These are phyloP conservation scores for Xylaria sp. DNA, from an alignment of 2,329 filamentous ascomycete genomes.

Conservation along the genomic window DNA sequence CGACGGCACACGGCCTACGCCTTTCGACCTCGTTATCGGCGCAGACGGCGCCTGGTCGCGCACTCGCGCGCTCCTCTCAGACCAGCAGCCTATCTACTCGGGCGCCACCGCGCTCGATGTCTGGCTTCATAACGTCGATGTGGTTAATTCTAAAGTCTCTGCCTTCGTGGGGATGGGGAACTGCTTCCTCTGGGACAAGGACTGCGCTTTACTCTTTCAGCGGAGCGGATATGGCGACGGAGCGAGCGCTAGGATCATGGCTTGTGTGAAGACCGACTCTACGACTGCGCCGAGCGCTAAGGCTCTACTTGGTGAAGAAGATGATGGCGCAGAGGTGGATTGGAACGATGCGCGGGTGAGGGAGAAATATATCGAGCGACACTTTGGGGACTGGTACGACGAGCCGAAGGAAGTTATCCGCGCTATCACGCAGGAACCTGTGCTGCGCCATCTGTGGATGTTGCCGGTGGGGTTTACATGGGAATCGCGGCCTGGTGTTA, in stretches of 20 bases:
- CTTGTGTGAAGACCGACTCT: conserved; percentile 25
- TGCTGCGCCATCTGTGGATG: conserved; percentile 33
- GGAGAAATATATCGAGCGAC: conserved; percentile 23
- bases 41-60: conserved; percentile 48
- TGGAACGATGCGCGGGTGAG: conserved; percentile 27
- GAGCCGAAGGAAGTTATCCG: conserved; percentile 19
- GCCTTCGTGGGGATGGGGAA: conserved; percentile 43
- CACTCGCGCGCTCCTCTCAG: conserved; percentile 39
- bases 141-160: conserved; percentile 42
- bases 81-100: conserved; percentile 46
- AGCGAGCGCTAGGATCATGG: conserved; percentile 28
- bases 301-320: conserved; percentile 20
- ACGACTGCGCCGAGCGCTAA: conserved; percentile 7
- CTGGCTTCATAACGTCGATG: conserved; percentile 40
- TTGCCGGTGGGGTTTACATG: conserved; percentile 35
- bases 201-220: conserved; percentile 32
- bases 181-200: conserved; percentile 44
- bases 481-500: conserved; percentile 46
- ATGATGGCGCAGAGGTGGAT: conserved; percentile 24
- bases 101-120: conserved; percentile 48
- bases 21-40: conserved; percentile 45
- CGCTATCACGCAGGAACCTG: conserved; percentile 22
- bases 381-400: conserved; percentile 29
- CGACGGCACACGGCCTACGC: not conserved
- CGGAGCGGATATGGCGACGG: conserved; percentile 26